phyloP scores from a whole-genome alignment of 2,329 filamentous ascomycete genomes.

The Ophiostoma sp. region DNA sequence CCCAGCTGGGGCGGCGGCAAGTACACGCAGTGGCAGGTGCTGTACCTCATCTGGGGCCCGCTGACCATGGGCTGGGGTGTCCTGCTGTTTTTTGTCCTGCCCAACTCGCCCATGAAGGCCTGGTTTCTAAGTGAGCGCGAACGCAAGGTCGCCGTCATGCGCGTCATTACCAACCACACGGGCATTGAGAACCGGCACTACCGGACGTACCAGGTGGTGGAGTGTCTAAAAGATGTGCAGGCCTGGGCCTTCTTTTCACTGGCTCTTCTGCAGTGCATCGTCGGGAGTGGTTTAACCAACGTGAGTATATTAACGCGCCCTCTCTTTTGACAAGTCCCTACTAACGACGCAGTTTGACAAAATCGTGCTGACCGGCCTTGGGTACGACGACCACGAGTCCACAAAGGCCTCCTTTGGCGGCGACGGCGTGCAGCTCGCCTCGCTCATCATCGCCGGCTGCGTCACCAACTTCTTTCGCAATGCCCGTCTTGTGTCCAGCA shows the following conservation, averaged over 20 bases:
- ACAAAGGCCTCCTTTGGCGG: slow-evolving; percentile 24
- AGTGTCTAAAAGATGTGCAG: slow-evolving; percentile 39
- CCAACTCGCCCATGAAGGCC: slow-evolving; percentile 48
- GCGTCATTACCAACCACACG: slow-evolving; percentile 40
- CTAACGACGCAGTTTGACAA: slow-evolving; percentile 42
- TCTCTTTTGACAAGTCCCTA: not conserved
- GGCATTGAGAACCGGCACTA: slow-evolving; percentile 39
- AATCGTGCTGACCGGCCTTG: slow-evolving; percentile 56
- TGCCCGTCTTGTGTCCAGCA: slow-evolving; percentile 47
- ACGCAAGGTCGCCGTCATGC: slow-evolving; percentile 36
- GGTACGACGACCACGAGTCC: slow-evolving; percentile 54
- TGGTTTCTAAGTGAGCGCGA: slow-evolving; percentile 34
- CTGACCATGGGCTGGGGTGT: slow-evolving; percentile 37
- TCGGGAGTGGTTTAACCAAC: slow-evolving; percentile 36
- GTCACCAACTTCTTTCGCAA: slow-evolving; percentile 44
- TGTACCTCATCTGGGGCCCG: slow-evolving; percentile 37
- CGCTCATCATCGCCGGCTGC: slow-evolving; percentile 37
- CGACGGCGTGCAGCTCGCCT: slow-evolving; percentile 30
- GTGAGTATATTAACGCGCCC: not conserved
- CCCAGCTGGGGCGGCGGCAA: slow-evolving; percentile 20
- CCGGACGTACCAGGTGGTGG: slow-evolving; percentile 36
- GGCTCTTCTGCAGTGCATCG: slow-evolving; percentile 36
- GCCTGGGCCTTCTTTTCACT: slow-evolving; percentile 37
- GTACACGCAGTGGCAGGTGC: slow-evolving; percentile 34
- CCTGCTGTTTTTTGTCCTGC: slow-evolving; percentile 36